Evolutionary conservation across 805 yeast species (phyloP).

Genomic region (Hanseniaspora nectarophila): DNA sequence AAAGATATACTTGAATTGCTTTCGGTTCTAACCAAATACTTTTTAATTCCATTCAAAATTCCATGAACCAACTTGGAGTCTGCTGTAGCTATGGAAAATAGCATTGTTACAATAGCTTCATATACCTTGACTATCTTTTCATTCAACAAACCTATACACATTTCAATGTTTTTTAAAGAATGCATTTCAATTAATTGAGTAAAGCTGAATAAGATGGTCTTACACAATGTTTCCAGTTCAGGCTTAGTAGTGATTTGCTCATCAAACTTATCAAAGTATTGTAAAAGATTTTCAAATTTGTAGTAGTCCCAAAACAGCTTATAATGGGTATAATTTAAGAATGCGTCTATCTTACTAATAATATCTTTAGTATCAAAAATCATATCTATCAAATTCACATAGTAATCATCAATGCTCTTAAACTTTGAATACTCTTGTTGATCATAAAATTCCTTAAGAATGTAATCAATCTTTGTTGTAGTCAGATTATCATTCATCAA

Average conservation of each 20-base stretch:
- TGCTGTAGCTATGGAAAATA: neutral
- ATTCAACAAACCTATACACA: neutral
- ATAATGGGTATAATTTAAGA: slow-evolving; percentile 2
- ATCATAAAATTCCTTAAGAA: slow-evolving; percentile 6
- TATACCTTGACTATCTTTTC: neutral
- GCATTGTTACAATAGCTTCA: neutral
- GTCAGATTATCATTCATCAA: neutral
- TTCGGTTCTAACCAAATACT: neutral
- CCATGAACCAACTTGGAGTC: neutral
- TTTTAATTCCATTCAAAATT: neutral
- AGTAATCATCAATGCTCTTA: neutral
- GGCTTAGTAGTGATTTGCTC: neutral
- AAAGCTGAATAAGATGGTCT: neutral
- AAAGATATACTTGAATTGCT: neutral
- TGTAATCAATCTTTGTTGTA: slow-evolving; percentile 6
- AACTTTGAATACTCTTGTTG: neutral
- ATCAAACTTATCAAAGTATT: neutral
- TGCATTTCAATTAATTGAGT: neutral
- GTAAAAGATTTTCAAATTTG: neutral
- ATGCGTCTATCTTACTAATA: neutral
- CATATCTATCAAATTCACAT: neutral
- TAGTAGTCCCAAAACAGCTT: slow-evolving; percentile 7
- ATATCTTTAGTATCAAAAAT: neutral
- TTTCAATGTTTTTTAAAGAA: neutral
- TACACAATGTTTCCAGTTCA: neutral